These are phyloP conservation scores for Penicillium fuscoglaucum DNA, from an alignment of 2,329 filamentous ascomycete genomes.

Conservation along the genomic window DNA sequence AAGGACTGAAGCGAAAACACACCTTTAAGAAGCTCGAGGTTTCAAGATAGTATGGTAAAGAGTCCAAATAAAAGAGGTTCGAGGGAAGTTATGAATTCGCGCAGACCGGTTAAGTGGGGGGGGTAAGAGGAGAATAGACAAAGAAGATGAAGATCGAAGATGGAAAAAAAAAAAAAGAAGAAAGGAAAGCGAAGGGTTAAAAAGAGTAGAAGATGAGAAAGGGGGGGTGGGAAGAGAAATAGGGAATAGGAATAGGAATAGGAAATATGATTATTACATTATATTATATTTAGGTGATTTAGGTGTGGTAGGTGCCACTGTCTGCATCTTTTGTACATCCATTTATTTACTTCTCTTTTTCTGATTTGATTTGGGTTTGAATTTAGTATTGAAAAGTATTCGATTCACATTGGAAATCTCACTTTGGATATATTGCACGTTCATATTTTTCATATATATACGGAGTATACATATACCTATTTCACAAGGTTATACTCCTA, in stretches of 20 bases:
- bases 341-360: constrained; percentile 17
- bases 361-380: not conserved
- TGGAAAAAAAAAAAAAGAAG: not conserved
- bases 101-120: not conserved
- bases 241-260: not conserved
- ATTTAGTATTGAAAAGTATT: not conserved
- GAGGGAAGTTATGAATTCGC: not conserved
- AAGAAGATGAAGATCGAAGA: not conserved
- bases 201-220: constrained; percentile 10
- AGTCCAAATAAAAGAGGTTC: not conserved
- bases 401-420: not conserved
- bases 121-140: not conserved
- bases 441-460: not conserved
- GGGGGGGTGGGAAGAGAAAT: constrained; percentile 1
- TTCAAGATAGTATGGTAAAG: not conserved
- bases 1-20: not conserved
- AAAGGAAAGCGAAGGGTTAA: constrained; percentile 6
- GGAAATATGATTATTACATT: constrained; percentile 11
- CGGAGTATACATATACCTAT: not conserved
- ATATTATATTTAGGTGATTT: constrained; percentile 14
- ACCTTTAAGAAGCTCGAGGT: constrained; percentile 1
- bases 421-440: not conserved
- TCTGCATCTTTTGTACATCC: constrained; percentile 16
- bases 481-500: not conserved
- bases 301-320: constrained; percentile 32